Base-by-base conservation (phyloP, 192 early-diverging fungal genomes). In the Entophlyctis helioformis region DNA sequence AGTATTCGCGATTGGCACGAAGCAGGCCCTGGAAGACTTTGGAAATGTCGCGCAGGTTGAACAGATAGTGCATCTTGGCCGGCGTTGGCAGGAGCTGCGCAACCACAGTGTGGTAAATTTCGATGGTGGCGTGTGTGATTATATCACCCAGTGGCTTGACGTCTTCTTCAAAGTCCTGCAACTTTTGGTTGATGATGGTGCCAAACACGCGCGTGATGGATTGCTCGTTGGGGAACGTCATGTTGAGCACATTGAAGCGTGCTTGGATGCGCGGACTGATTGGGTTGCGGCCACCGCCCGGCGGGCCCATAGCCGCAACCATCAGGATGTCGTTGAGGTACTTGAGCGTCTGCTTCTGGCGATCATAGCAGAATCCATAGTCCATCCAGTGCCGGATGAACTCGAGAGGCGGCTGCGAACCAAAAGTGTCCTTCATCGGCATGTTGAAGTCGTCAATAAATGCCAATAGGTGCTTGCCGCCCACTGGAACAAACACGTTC, bases 361-460 rank as follows among this genome's bases (percentile, higher is more conserved):
- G 37, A 44, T 76, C 72, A 42, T 75, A 72, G 34, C 33, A 50
- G 51, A 76, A 74, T 3, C 74, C 74, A 28, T 69, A 77, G 37
- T 76, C 74, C 54, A 78, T 64, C 54, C 64, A 78, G 29, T 74
- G 71, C 15, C 64, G 47, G 23, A 78, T 65, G 20, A 78, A 46
- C 49, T 78, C 68, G 13, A 78, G 48, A 19, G 74, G 74, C 31
- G 74, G 74, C 53, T 78, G 74, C 1, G 74, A 76, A 23, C 73
- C 73, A 40, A 74, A 78, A 1, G 73, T 78, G 42, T 78, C 74
- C 36, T 72, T 72, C 57, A 60, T 50, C 4, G 74, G 74, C 74
- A 78, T 78, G 51, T 78, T 78, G 46, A 78, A 57, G 50, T 78
- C 72, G 48, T 78, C 74, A 36, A 78, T 67, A 43, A 78, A 78